Base-by-base conservation (phyloP, 73 alveolate species). In the Diophrys sp. region DNA sequence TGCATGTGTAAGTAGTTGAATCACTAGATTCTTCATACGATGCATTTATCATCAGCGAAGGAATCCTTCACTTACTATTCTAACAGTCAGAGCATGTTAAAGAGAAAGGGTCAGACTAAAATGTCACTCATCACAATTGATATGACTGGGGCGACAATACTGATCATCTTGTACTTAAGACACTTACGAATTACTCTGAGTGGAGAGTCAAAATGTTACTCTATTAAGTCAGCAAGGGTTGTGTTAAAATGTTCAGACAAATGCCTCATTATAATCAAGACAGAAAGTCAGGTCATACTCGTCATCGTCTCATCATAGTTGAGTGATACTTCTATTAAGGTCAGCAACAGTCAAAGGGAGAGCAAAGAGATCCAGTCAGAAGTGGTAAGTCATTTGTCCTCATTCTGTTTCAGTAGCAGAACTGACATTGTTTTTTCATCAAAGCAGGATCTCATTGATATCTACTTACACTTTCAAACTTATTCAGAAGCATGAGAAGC, bases 141-240 rank as follows among this genome's bases (percentile, higher is more conserved):
- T 44, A 44, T 44, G 62, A 44, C 62, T 44, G 62, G 62, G 62
- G 62, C 62, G 62, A 44, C 62, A 44, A 44, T 44, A 11, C 18
- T 11, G 62, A 44, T 11, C 62, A 44, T 44, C 62, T 11, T 44
- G 62, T 44, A 44, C 18, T 11, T 18, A 44, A 18, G 62, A 44
- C 18, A 44, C 62, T 44, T 44, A 44, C 62, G 18, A 44, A 11
- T 44, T 18, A 5, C 5, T 11, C 5, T 44, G 62, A 18, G n/a
- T 11, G 5, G 5, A 44, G 62, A 44, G 62, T 44, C 62, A 44
- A 44, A 44, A 44, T 44, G n/a, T 44, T 5, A 44, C n/a, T 44
- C 62, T 44, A 44, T 11, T 44, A 44, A 18, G 18, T 44, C n/a
- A 44, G 62, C 18, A 44, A 11, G n/a, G 18, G 5, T 5, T 5